Evolutionary conservation across 768 basidiomycete genomes (phyloP).

Genomic region (Pisolithus albus): DNA sequence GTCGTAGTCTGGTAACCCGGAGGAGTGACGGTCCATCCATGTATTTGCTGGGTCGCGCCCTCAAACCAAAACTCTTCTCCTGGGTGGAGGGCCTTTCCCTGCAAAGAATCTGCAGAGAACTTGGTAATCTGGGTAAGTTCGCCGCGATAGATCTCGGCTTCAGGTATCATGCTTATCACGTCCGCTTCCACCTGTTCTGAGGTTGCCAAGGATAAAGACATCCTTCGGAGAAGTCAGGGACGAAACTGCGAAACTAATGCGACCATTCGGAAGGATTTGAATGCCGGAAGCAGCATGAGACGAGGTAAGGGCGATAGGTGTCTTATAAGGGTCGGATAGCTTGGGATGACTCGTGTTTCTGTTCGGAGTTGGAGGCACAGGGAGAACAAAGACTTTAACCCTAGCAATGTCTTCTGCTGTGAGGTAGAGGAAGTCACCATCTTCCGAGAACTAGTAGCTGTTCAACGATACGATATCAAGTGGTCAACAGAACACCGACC

Average conservation of each 20-base stretch:
- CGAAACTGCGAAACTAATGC: conserved; percentile 65
- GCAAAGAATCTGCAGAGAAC: conserved; percentile 52
- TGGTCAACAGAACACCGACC: conserved; percentile 2
- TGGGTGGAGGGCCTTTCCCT: conserved; percentile 47
- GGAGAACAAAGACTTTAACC: conserved; percentile 65
- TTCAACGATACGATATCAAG: not conserved
- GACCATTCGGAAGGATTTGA: conserved; percentile 50
- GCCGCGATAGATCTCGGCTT: conserved; percentile 20
- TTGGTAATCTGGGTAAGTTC: conserved; percentile 54
- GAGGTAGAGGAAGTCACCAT: conserved; percentile 62
- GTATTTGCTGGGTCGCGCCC: conserved; percentile 72
- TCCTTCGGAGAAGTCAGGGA: conserved; percentile 79
- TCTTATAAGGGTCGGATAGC: conserved; percentile 35
- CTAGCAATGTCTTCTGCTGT: conserved; percentile 74
- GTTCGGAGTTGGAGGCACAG: conserved; percentile 56
- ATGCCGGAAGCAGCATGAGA: conserved; percentile 53
- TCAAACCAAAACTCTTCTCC: conserved; percentile 89
- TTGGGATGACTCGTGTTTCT: conserved; percentile 46
- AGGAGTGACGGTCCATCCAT: conserved; percentile 83
- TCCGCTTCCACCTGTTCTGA: conserved; percentile 39
- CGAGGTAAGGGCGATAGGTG: conserved; percentile 55
- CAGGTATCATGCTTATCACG: conserved; percentile 27
- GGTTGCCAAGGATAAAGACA: conserved; percentile 53
- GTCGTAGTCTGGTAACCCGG: conserved; percentile 60
- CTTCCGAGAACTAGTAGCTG: conserved; percentile 58